These are phyloP conservation scores for Amyloporia xantha DNA, from an alignment of 768 basidiomycete species.

Conservation along the genomic window DNA sequence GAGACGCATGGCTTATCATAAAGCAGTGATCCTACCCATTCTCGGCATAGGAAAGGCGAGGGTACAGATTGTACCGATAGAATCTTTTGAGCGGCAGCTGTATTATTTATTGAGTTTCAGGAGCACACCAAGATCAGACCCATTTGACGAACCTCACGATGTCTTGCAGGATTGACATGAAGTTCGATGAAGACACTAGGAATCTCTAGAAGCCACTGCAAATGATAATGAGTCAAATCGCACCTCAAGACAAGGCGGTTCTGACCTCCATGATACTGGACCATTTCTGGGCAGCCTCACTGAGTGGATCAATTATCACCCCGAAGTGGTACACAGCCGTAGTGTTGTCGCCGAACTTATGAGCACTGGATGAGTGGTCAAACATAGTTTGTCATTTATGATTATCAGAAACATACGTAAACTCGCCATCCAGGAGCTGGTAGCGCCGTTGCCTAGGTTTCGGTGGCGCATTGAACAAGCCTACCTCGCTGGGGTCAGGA, in stretches of 20 bases:
- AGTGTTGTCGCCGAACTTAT: slow-evolving; percentile 59
- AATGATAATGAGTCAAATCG: not conserved
- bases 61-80: slow-evolving; percentile 71
- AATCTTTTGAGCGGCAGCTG: slow-evolving; percentile 90
- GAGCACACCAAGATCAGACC: not conserved
- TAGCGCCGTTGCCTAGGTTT: slow-evolving; percentile 58
- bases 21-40: slow-evolving; percentile 48
- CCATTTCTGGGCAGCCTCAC: slow-evolving; percentile 82
- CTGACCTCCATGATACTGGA: slow-evolving; percentile 69
- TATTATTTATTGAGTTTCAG: not conserved
- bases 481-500: slow-evolving; percentile 66
- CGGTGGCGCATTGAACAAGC: slow-evolving; percentile 61
- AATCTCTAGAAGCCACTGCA: slow-evolving; percentile 59
- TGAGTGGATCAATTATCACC: slow-evolving; percentile 78
- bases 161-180: slow-evolving; percentile 66
- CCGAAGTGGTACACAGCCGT: slow-evolving; percentile 66
- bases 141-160: slow-evolving; percentile 51
- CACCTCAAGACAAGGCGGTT: not conserved
- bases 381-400: not conserved
- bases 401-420: slow-evolving; percentile 46
- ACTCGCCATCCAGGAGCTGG: slow-evolving; percentile 46
- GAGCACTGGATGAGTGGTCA: slow-evolving; percentile 39
- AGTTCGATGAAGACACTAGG: slow-evolving; percentile 66
- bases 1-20: not conserved
- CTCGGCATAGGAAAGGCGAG: slow-evolving; percentile 54